phyloP scores from a whole-genome alignment of 2,329 filamentous ascomycete species.

The Alternaria rosae region DNA sequence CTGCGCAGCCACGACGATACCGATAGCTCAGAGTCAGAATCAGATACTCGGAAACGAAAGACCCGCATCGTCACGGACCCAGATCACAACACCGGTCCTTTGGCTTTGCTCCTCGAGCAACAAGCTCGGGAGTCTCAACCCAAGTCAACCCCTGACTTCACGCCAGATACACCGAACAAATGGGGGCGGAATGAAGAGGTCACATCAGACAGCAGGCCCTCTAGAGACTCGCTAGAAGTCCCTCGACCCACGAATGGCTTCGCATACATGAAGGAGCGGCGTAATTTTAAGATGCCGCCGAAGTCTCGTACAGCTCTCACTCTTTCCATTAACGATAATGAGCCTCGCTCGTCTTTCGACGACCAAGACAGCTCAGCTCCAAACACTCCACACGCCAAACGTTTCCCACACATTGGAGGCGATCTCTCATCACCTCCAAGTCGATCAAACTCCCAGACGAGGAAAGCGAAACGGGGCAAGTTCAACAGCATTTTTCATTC shows the following conservation, averaged over 20 bases:
- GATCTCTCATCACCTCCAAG: conserved; percentile 49
- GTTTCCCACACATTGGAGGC: conserved; percentile 43
- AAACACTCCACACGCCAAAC: conserved; percentile 45
- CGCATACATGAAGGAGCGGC: conserved; percentile 22
- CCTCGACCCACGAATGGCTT: conserved; percentile 30
- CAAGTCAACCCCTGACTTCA: conserved; percentile 49
- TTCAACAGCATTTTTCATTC: conserved; percentile 53
- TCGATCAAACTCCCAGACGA: conserved; percentile 38
- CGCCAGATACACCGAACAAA: conserved; percentile 54
- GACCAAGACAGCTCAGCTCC: conserved; percentile 49
- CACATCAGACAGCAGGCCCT: conserved; percentile 20
- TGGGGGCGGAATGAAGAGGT: conserved; percentile 43
- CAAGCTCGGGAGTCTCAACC: conserved; percentile 49
- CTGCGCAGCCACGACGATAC: conserved; percentile 37
- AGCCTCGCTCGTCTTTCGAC: conserved; percentile 51
- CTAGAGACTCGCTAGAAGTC: conserved; percentile 37
- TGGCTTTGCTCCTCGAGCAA: conserved; percentile 56
- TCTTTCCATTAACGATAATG: conserved; percentile 35
- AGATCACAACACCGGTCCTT: conserved; percentile 55
- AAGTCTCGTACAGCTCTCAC: conserved; percentile 24
- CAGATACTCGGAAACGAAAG: conserved; percentile 59
- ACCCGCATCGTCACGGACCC: conserved; percentile 58
- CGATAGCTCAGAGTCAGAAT: conserved; percentile 50
- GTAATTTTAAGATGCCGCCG: conserved; percentile 30
- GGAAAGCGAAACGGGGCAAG: conserved; percentile 49